Evolutionary conservation across 2,329 filamentous ascomycete genomes (phyloP), one percentile per base, ranked within the genome.

Genomic region (Xylaria sp.): DNA sequence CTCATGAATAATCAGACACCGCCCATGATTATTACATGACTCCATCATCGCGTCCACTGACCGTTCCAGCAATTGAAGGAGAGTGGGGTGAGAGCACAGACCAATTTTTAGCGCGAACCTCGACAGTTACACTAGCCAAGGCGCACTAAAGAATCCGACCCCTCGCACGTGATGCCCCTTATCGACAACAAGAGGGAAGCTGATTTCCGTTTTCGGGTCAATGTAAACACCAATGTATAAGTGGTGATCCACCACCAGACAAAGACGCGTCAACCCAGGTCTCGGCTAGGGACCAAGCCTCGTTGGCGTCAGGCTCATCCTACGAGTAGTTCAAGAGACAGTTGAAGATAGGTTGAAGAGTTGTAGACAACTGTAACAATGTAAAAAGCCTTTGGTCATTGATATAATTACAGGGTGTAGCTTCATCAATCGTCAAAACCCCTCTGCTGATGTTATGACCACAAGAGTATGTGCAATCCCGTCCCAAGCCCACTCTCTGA

Each of bases 381-480:
- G 63, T 54, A 65, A 61, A 71, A 69, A 68, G 54, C 51, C 59
- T 65, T 68, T 69, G 52, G 54, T 55, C 56, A 57, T 65, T 73
- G 77, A 76, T 80, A 80, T 80, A 79, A 79, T 80, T 80, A 80
- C 78, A 80, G 75, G 74, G 73, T 77, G 74, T 76, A 74, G 65
- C 75, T 78, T 77, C 74, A 76, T 73, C 76, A 74, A 73, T 79
- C 77, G 72, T 79, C 76, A 79, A 69, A 73, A 55, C 69, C 67
- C 67, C 58, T 67, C 56, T 41, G 55, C 56, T 41, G 55, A 37
- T 13, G 67, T 69, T 67, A 46, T 71, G 67, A 72, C 72, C 69
- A 37, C 68, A 64, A 37, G 57, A 70, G 74, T 75, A 77, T 75
- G 73, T 77, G 73, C 76, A 75, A 67, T 61, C 65, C 65, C 69